Percentiles rank a stretch among this genome's conserved stretches.
Evolutionary conservation across 805 yeast species (phyloP).

Genomic region (Cyberlindnera sargentensis): DNA sequence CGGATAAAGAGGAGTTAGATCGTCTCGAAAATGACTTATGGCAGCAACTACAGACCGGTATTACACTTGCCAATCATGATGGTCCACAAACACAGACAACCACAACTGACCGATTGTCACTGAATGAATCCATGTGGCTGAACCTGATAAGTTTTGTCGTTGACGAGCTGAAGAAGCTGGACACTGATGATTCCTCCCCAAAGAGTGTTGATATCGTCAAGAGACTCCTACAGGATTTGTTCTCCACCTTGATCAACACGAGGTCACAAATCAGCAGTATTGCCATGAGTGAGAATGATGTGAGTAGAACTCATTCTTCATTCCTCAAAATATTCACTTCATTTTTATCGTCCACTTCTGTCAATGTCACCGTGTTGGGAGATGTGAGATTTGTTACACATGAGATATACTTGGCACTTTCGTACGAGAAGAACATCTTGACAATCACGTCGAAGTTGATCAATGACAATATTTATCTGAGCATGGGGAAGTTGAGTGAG

Average conservation of each 20-base stretch:
- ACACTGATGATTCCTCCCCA: slow-evolving; percentile 8
- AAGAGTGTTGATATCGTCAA: slow-evolving; percentile 29
- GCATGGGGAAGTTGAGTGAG: slow-evolving; percentile 35
- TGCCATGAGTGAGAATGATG: slow-evolving; percentile 10
- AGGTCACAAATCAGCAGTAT: slow-evolving; percentile 21
- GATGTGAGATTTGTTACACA: slow-evolving; percentile 53
- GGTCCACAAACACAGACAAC: slow-evolving; percentile 6
- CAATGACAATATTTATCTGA: slow-evolving; percentile 46
- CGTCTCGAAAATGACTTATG: slow-evolving; percentile 27
- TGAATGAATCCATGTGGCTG: slow-evolving; percentile 33
- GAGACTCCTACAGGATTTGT: slow-evolving; percentile 34
- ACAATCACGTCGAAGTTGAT: slow-evolving; percentile 44
- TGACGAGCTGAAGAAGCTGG: slow-evolving; percentile 25
- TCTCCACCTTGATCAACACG: slow-evolving; percentile 32
- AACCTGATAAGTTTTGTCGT: slow-evolving; percentile 34
- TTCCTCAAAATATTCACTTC: slow-evolving; percentile 49
- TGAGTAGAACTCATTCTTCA: slow-evolving; percentile 26
- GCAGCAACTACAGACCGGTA: slow-evolving; percentile 29
- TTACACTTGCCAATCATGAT: slow-evolving; percentile 23
- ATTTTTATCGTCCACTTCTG: slow-evolving; percentile 44
- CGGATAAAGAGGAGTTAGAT: slow-evolving; percentile 10
- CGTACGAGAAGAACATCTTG: slow-evolving; percentile 54
- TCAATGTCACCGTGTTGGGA: slow-evolving; percentile 43
- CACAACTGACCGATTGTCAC: slow-evolving; percentile 14
- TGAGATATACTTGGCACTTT: slow-evolving; percentile 58